Evolutionary conservation across 2,329 filamentous ascomycete genomes (phyloP), one percentile per base, ranked within the genome.

Genomic region (Trematosphaeria pertusa): DNA sequence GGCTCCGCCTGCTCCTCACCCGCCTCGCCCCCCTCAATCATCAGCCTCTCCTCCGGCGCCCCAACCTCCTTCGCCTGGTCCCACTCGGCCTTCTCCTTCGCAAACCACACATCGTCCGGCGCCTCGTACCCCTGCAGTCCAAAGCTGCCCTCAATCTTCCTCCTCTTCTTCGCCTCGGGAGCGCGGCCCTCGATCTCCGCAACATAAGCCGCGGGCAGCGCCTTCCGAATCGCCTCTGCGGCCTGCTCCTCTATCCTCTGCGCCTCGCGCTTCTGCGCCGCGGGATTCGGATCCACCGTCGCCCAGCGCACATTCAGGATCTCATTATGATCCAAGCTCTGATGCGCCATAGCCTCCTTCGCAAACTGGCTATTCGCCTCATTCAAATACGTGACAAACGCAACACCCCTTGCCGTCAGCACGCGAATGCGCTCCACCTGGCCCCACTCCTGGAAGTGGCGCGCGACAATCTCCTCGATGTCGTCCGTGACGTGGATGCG

Each of bases 381-480:
- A 68, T 96, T 96, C 18, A 84, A 82, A 68, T 97, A 97, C 8
- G 95, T 99, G 45, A 99, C 87, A 70, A 99, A 99, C 0, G 87
- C 95, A 15, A 99, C 94, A 43, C 94, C 95, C 31, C 93, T 79
- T 1, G 85, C 87, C 46, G 95, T 97, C 11, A 99, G 78, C 2
- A 97, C 93, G 20, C 94, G 87, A 36, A 87, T 86, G 34, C 94
- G 84, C 70, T 97, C 93, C 38, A 99, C 79, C 63, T 92, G 88
- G 0, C 94, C 94, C 92, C 92, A 99, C 81, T 99, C 94, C 18
- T 91, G 88, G 69, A 97, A 97, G 74, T 99, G 94, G 11, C 95
- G 82, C 21, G 93, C 87, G 5, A 97, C 93, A 26, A 97, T 84
- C 74, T 99, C 94, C 69, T 99, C 93, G 52, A 97, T 97, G 66